Evolutionary conservation across 139 green algal species (phyloP).

Genomic region (Spirogloea muscicola): DNA sequence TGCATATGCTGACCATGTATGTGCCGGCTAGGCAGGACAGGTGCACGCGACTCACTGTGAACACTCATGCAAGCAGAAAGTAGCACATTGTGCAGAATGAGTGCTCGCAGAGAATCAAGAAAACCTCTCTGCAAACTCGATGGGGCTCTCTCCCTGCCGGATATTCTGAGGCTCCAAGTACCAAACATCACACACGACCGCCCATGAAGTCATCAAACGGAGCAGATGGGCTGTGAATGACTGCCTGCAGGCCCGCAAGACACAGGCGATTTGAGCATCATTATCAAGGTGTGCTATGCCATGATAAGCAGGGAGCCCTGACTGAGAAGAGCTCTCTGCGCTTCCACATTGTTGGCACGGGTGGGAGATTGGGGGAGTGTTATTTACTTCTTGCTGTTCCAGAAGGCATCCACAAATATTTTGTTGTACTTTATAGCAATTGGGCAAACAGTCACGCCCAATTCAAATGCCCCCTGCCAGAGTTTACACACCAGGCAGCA

Average conservation of each 20-base stretch:
- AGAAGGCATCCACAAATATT: conserved; percentile 99
- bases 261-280: no score
- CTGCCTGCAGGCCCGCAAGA: conserved; percentile 52
- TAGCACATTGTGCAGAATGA: no score
- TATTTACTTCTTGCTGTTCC: conserved; percentile 68
- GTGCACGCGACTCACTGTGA: no score
- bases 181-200: conserved; percentile 85
- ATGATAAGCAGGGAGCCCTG: no score
- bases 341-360: no score
- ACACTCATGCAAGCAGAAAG: no score
- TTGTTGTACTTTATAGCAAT: conserved; percentile 99
- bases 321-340: not conserved
- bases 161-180: conserved; percentile 40
- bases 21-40: no score
- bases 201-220: conserved; percentile 91
- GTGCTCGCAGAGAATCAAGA: conserved; percentile 3
- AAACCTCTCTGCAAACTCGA: conserved; percentile 77
- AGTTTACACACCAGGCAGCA: not conserved
- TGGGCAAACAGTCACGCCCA: conserved; percentile 64
- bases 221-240: conserved; percentile 89
- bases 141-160: conserved; percentile 59
- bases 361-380: no score
- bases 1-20: no score
- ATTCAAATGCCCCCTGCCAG: conserved; percentile 84
- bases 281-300: no score